Base-by-base conservation (phyloP, 768 basidiomycete genomes). In the Suillus decipiens region DNA sequence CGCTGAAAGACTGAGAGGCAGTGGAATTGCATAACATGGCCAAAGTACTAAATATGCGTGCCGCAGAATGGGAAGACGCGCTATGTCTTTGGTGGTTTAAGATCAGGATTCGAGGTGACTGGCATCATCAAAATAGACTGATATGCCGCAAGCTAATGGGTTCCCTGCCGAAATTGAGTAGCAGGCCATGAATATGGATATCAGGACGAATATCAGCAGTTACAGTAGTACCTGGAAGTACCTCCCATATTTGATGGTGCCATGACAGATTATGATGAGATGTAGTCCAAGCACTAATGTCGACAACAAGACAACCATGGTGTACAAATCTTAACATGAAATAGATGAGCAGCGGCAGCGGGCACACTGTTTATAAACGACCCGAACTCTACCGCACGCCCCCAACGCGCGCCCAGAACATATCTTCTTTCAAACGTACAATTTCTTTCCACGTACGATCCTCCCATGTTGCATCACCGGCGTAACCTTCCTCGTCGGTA, bases 341-440 rank as follows among this genome's bases (percentile, higher is more conserved):
- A 39, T 24, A 28, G 9, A 56, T 56, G 9, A 37, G 55, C 14
- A 39, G 17, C 24, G 10, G 51, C 15, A 28, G 17, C 4, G 1
- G 24, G 24, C 17, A 39, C 37, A 37, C 15, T 36, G 22, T 34
- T 36, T 36, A 14, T 24, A 19, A 28, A 36, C 7, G 7, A n/a
- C n/a, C 45, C 36, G 37, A 34, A 42, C 28, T 41, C 69, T 66
- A 76, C 63, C 76, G 75, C 59, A 78, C 60, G 7, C 82, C 86
- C 0, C 93, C 93, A 54, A 93, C 75, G 60, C 93, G 78, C 24
- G 92, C 89, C 89, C 87, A 94, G 72, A 91, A 95, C 90, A 95
- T 90, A 48, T 90, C 88, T 73, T 94, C 91, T 63, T 86, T 84
- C 66, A 95, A 72, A 50, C 81, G 81, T 19, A 86, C 80, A 22